Evolutionary conservation across 768 basidiomycete species (phyloP).

Genomic region (Pulveroboletus sp.): DNA sequence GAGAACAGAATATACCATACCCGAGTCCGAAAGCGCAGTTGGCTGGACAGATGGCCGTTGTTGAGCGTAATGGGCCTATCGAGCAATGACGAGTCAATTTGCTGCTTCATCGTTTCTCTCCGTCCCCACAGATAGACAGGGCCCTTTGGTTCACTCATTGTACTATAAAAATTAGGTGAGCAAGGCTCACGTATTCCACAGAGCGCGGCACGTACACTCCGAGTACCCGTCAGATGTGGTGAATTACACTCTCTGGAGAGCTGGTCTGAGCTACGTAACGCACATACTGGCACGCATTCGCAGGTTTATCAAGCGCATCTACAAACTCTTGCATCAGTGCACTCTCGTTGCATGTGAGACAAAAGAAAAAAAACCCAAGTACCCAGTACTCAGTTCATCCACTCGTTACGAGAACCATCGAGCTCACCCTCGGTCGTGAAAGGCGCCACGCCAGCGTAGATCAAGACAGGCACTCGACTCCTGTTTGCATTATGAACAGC

Average conservation of each 20-base stretch:
- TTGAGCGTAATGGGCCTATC: conserved; percentile 23
- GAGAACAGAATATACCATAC: conserved; percentile 21
- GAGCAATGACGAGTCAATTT: conserved; percentile 40
- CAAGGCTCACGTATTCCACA: background rate
- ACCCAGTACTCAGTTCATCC: conserved; percentile 73
- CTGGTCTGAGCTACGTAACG: conserved; percentile 55
- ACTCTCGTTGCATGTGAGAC: too few species aligned
- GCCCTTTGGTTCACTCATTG: conserved; percentile 65
- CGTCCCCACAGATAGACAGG: conserved; percentile 73
- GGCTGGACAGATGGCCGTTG: conserved; percentile 54
- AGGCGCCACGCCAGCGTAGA: conserved; percentile 69
- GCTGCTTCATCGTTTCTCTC: conserved; percentile 67
- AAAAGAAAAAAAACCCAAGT: background rate
- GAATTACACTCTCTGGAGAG: conserved; percentile 47
- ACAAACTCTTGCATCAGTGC: background rate
- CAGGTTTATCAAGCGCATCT: conserved; percentile 67
- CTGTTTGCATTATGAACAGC: conserved; percentile 70
- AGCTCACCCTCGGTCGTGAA: conserved; percentile 53
- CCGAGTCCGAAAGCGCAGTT: conserved; percentile 39
- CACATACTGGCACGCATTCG: conserved; percentile 74
- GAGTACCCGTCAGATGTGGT: conserved; percentile 51
- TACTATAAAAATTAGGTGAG: conserved; percentile 34
- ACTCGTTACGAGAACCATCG: conserved; percentile 64
- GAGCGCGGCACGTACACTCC: conserved; percentile 47
- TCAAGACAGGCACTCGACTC: conserved; percentile 56